Evolutionary conservation across 352 stramenopile species (phyloP), one percentile per base, ranked within the genome.

Genomic region (Phytophthora citrophthora): DNA sequence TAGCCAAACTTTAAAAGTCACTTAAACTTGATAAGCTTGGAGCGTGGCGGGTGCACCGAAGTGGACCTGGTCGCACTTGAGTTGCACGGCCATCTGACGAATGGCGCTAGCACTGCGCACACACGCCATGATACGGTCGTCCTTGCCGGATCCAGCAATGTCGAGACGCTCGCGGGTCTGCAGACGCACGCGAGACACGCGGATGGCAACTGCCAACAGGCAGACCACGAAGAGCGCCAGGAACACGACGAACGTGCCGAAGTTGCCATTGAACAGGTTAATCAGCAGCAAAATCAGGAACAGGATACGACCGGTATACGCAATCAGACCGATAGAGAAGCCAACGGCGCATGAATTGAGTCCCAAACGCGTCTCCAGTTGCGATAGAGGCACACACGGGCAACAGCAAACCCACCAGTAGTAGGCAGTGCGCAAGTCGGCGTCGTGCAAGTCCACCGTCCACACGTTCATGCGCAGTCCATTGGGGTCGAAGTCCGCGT

Each of bases 31-130:
- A 44, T 76, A 79, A 24, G 71, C 71, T 18, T 76, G 71, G 15
- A 79, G 71, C 38, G 63, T 79, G 2, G 71, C 59, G 12, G 71
- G 67, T 1, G 71, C 67, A 27, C 63, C 63, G 13, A 68, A 72
- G 43, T 76, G 62, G 18, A 71, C 55, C 38, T 75, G 71, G 55
- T 80, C 68, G 40, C 72, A 80, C 57, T 80, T 73, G 29, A 80
- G 64, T 49, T 80, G 72, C 38, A 67, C 58, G 9, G 64, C 72
- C 59, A 77, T 75, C 56, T 80, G 72, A 10, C 72, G 72, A 29
- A 80, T 80, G 40, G 52, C 64, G 27, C 68, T 73, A 46, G 68
- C 51, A 29, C 68, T 72, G 53, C 63, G 60, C 11, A 65, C 4
- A 44, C 54, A 67, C 23, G 53, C 43, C 52, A 60, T 55, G 31